Base-by-base conservation (phyloP, 305 asterid genomes). In the Plantago lanceolata region DNA sequence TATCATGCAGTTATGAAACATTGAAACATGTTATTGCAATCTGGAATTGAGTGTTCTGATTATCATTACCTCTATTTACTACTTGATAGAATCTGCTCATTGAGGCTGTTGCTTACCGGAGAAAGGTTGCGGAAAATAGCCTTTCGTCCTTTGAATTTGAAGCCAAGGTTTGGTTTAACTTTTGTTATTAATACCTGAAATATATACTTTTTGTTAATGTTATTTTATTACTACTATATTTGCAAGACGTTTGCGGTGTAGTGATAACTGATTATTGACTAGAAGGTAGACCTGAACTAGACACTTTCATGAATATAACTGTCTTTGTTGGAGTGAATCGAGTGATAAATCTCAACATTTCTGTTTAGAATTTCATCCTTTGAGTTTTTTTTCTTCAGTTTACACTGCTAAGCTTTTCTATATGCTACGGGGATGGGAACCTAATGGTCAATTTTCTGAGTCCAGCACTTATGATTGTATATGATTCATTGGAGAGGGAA, bases 101-200 rank as follows among this genome's bases (percentile, higher is more conserved):
- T 51, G 94, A 87, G 70, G 96, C 97, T 75, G 89, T 84, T 71
- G 88, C 85, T 78, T 66, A 66, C 57, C 79, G 92, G 33, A 80
- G 85, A 85, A 76, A 71, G 76, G 84, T 66, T 72, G 89, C 96
- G 65, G 99, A 85, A 76, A 66, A 52, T 47, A 76, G 72, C 79
- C 74, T 89, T 90, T 70, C 79, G 71, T 73, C 70, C 66, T 75
- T 87, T 78, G 99, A 87, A 79, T 75, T 81, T 61, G 95, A 84
- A 64, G 81, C 85, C 50, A 87, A 84, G 95, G 98, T 92, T 57
- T 57, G 69, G 60, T 77, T 64, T 66, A 59, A 26, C 37, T 65
- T 19, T 64, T 55, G 52, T 26, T 73, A 52, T 50, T 66, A 62
- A 67, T 68, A 18, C 45, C 29, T 31, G 49, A 21, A 52, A 40